Percentiles rank a stretch among this genome's conserved stretches.
These are phyloP conservation scores for Saccharomycopsis phalli DNA, from an alignment of 1,139 yeast genomes.

Conservation along the genomic window DNA sequence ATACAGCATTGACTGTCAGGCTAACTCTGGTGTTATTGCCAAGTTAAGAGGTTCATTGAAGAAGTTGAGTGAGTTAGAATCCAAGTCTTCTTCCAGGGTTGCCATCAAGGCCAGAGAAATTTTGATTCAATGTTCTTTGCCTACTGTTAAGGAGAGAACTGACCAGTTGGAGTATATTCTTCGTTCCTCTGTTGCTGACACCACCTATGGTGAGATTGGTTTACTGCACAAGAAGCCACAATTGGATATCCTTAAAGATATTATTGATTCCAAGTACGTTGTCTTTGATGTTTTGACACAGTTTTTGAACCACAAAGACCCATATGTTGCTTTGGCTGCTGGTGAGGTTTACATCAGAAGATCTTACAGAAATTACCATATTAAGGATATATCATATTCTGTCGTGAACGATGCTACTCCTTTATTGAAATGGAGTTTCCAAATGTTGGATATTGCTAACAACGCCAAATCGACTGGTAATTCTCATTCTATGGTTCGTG, in stretches of 20 bases:
- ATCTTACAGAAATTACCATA: constrained; percentile 92
- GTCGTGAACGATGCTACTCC: constrained; percentile 40
- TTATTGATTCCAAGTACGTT: constrained; percentile 90
- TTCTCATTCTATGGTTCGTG: constrained; percentile 54
- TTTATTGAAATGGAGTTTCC: constrained; percentile 83
- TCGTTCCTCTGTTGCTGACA: constrained; percentile 82
- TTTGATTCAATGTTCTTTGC: constrained; percentile 90
- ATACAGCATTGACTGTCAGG: constrained; percentile 67
- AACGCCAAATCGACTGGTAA: constrained; percentile 36
- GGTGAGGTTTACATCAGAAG: constrained; percentile 94
- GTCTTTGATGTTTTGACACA: constrained; percentile 94
- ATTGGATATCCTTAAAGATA: constrained; percentile 72
- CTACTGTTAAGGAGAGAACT: constrained; percentile 91
- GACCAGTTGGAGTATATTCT: constrained; percentile 95
- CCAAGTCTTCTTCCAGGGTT: constrained; percentile 86
- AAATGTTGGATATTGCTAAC: constrained; percentile 60
- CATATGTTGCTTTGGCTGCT: constrained; percentile 90
- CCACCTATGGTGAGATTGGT: constrained; percentile 77
- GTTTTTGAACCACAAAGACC: constrained; percentile 75
- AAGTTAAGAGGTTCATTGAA: constrained; percentile 65
- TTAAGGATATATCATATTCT: constrained; percentile 30
- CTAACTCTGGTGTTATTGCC: constrained; percentile 59
- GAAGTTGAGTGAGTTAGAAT: constrained; percentile 76
- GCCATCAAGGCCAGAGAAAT: constrained; percentile 96
- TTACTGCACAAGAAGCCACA: constrained; percentile 78